These are phyloP conservation scores for Yamadazyma mexicana DNA, from an alignment of 1,139 yeast species.

Conservation along the genomic window DNA sequence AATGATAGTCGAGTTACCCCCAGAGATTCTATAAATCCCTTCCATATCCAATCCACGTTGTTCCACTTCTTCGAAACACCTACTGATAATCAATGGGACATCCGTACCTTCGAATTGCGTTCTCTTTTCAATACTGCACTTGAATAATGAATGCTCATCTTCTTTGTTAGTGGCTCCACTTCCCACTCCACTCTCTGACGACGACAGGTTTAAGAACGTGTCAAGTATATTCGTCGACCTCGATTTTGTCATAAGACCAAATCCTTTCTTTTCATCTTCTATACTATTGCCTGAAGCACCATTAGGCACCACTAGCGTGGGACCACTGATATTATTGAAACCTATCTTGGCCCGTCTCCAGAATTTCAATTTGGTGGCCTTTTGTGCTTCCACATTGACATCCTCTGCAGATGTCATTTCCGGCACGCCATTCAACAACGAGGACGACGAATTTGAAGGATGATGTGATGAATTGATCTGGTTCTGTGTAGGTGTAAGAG, in stretches of 20 bases:
- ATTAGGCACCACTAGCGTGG: slow-evolving; percentile 10
- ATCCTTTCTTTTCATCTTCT: slow-evolving; percentile 9
- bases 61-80: slow-evolving; percentile 82
- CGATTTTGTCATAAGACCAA: slow-evolving; percentile 33
- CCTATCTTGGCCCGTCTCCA: slow-evolving; percentile 53
- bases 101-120: slow-evolving; percentile 57
- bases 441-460: slow-evolving; percentile 14
- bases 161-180: slow-evolving; percentile 6
- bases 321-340: slow-evolving; percentile 12
- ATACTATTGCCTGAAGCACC: slow-evolving; percentile 3
- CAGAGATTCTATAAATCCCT: slow-evolving; percentile 90
- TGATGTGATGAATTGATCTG: slow-evolving; percentile 9
- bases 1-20: slow-evolving; percentile 77
- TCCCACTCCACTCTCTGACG: slow-evolving; percentile 8
- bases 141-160: slow-evolving; percentile 34
- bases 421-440: slow-evolving; percentile 11
- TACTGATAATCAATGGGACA: slow-evolving; percentile 70
- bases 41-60: slow-evolving; percentile 68
- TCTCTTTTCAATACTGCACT: slow-evolving; percentile 57
- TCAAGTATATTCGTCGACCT: slow-evolving; percentile 51
- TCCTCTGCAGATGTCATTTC: slow-evolving; percentile 17
- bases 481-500: not conserved
- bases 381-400: slow-evolving; percentile 40
- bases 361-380: slow-evolving; percentile 49
- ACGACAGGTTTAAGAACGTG: slow-evolving; percentile 25